These are phyloP conservation scores for Tephrocybe sp. DNA, from an alignment of 768 basidiomycete species.

Conservation along the genomic window DNA sequence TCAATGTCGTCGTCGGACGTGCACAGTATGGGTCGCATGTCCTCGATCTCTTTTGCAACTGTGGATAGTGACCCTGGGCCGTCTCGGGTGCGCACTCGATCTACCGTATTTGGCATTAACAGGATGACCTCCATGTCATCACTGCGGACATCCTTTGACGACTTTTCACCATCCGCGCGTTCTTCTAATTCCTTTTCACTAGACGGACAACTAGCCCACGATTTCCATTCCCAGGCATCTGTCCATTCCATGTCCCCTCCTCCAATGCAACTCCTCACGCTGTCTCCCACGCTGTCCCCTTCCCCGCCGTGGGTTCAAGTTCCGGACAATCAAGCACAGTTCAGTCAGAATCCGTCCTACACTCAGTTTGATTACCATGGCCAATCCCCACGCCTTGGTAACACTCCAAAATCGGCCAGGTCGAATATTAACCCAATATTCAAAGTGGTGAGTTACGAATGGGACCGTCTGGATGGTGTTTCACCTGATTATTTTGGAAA, in stretches of 20 bases:
- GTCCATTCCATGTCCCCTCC: constrained; percentile 73
- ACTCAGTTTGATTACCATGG: constrained; percentile 50
- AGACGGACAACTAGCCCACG: constrained; percentile 72
- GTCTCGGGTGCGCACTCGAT: constrained; percentile 57
- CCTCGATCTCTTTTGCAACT: constrained; percentile 77
- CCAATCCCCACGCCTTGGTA: constrained; percentile 59
- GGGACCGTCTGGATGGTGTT: constrained; percentile 33
- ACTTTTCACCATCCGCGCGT: constrained; percentile 69
- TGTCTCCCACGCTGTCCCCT: constrained; percentile 62
- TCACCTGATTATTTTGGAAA: constrained; percentile 31
- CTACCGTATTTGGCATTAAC: constrained; percentile 62
- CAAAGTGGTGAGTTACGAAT: constrained; percentile 75
- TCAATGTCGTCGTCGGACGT: constrained; percentile 90
- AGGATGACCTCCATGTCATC: constrained; percentile 78
- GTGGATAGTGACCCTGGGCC: constrained; percentile 89
- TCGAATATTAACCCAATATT: constrained; percentile 84
- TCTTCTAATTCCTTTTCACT: constrained; percentile 79
- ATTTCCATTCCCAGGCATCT: constrained; percentile 71
- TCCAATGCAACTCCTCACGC: constrained; percentile 69
- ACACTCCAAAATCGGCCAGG: constrained; percentile 63
- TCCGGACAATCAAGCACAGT: constrained; percentile 30
- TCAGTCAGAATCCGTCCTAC: constrained; percentile 32
- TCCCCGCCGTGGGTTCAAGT: constrained; percentile 55
- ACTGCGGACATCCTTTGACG: constrained; percentile 69
- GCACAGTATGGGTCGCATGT: constrained; percentile 70